phyloP scores from a whole-genome alignment of 352 stramenopile species.

The Globisporangium irregulare region DNA sequence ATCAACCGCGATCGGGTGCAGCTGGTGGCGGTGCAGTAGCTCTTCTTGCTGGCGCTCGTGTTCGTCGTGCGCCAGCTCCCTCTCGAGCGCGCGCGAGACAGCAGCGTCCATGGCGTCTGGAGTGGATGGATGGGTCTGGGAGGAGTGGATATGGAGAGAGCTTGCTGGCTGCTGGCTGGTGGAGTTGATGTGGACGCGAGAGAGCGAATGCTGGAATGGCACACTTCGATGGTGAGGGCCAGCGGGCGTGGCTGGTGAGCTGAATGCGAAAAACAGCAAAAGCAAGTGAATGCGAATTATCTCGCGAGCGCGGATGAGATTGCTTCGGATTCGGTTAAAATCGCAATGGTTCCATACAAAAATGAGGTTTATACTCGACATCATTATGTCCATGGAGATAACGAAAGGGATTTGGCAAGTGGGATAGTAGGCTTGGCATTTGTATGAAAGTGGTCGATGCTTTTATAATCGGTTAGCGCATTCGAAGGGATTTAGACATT shows the following conservation, averaged over 20 bases:
- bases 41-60: neutral
- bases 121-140: neutral
- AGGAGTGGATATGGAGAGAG: neutral
- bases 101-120: conserved; percentile 4
- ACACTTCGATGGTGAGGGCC: neutral
- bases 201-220: conserved; percentile 6
- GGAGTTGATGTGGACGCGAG: neutral
- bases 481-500: too few relatives aligned
- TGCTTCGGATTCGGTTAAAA: neutral
- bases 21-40: conserved; percentile 18
- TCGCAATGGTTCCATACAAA: too few relatives aligned
- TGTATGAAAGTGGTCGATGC: too few relatives aligned
- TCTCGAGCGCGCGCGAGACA: conserved; percentile 9
- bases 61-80: conserved; percentile 10
- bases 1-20: conserved; percentile 9
- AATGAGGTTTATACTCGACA: too few relatives aligned
- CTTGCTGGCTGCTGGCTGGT: neutral
- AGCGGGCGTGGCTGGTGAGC: neutral
- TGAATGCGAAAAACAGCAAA: neutral
- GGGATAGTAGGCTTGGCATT: too few relatives aligned
- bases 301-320: neutral
- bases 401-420: too few relatives aligned
- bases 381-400: too few relatives aligned
- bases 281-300: too few relatives aligned
- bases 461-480: too few relatives aligned